These are phyloP conservation scores for Leonotis leonurus DNA, from an alignment of 257 asterid species.

Conservation along the genomic window DNA sequence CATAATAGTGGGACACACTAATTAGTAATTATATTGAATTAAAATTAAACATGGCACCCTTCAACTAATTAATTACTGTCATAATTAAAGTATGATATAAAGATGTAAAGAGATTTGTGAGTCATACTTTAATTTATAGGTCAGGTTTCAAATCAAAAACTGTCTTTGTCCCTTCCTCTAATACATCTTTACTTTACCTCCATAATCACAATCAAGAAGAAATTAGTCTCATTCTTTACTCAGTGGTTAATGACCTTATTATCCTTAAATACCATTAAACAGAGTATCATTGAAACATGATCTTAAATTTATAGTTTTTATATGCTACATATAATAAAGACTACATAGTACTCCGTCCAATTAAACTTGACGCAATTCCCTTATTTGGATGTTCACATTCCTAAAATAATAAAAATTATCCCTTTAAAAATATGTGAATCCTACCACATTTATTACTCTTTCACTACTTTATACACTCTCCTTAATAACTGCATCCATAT, in stretches of 20 bases:
- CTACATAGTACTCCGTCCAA: too few species aligned
- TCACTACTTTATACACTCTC: too few species aligned
- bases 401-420: too few species aligned
- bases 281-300: background rate
- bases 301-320: too few species aligned
- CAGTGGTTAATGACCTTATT: conserved; percentile 1
- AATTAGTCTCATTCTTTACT: background rate
- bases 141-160: conserved; percentile 42
- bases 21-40: conserved; percentile 1
- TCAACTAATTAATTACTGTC: conserved; percentile 22
- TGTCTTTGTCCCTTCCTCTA: conserved; percentile 23
- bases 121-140: conserved; percentile 28
- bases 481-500: too few species aligned
- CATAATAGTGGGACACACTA: background rate
- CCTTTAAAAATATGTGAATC: too few species aligned
- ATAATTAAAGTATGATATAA: conserved; percentile 17
- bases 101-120: conserved; percentile 24
- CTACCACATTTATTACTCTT: too few species aligned
- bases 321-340: too few species aligned
- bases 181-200: conserved; percentile 12
- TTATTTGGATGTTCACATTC: too few species aligned
- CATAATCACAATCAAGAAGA: conserved; percentile 12
- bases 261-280: background rate
- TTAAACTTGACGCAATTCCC: too few species aligned
- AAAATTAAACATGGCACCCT: background rate